A percentile compares a stretch with the other conserved stretches of the same genome.
phyloP scores from a whole-genome alignment of 1,284 basidiomycete species.

The Bjerkandera adusta region DNA sequence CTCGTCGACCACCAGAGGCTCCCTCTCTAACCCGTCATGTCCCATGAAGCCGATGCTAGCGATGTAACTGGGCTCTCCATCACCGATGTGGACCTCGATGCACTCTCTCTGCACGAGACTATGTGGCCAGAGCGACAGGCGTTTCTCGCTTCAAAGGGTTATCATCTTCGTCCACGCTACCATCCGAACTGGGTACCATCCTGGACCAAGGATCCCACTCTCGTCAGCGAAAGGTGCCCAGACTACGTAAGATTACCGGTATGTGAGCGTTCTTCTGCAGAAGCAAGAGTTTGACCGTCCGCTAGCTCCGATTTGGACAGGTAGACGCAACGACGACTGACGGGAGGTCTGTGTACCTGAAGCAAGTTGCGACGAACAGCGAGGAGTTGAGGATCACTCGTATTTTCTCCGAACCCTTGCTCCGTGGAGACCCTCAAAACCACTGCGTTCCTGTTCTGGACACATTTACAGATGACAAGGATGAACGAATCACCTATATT shows the following conservation, averaged over 20 bases:
- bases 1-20: too few relatives aligned
- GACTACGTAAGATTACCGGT: not conserved
- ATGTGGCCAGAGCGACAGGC: constrained; percentile 6
- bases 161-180: constrained; percentile 5
- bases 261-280: not conserved
- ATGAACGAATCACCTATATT: constrained; percentile 17
- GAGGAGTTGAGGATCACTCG: not conserved
- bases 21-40: too few relatives aligned
- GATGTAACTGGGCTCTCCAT: too few relatives aligned
- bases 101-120: not conserved
- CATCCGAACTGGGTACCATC: constrained; percentile 4
- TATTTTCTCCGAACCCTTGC: too few relatives aligned
- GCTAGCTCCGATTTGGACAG: not conserved
- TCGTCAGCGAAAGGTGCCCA: not conserved
- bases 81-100: too few relatives aligned
- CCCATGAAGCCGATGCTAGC: too few relatives aligned
- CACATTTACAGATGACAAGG: constrained; percentile 18
- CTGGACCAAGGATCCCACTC: not conserved
- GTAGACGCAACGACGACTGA: not conserved
- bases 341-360: constrained; percentile 1
- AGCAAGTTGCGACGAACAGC: not conserved
- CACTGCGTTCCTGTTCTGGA: constrained; percentile 28
- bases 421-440: constrained; percentile 21
- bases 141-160: constrained; percentile 5
- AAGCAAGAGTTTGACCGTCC: not conserved